Conservation (phyloP, 2,329 filamentous ascomycete genomes). For the Orbilia ellipsospora region DNA sequence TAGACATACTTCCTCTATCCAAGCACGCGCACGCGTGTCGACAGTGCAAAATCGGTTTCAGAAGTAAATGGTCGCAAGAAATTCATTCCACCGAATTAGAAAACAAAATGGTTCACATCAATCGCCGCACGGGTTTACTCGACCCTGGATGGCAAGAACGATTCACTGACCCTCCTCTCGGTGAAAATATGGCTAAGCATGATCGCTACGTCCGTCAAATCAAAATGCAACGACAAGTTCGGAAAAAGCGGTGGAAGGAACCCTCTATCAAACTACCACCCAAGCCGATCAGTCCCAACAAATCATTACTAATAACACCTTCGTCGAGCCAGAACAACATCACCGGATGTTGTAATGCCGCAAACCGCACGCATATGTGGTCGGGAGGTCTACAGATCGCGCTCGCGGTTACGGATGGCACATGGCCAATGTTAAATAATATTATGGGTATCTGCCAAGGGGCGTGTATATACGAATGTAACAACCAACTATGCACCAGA, state of each 20-base stretch:
- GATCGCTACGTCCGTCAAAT: too few relatives aligned
- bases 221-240: background rate
- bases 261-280: background rate
- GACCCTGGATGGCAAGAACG: background rate
- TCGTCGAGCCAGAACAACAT: background rate
- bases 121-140: conserved; percentile 13
- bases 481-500: background rate
- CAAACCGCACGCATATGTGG: conserved; percentile 18
- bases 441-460: background rate
- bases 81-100: too few relatives aligned
- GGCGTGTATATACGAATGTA: background rate
- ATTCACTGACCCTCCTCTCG: too few relatives aligned
- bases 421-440: background rate
- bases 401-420: too few relatives aligned
- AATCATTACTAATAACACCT: background rate
- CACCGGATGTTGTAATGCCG: background rate
- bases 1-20: too few relatives aligned
- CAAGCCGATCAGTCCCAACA: background rate
- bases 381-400: background rate
- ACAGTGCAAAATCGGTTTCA: too few relatives aligned
- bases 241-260: background rate
- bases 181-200: too few relatives aligned
- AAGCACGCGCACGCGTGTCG: too few relatives aligned
- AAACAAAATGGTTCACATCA: background rate
- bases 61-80: too few relatives aligned